Percentiles rank a stretch among this genome's conserved stretches.
phyloP scores from a whole-genome alignment of 163 green algal genomes.

The Trebouxiophyceae sp. region DNA sequence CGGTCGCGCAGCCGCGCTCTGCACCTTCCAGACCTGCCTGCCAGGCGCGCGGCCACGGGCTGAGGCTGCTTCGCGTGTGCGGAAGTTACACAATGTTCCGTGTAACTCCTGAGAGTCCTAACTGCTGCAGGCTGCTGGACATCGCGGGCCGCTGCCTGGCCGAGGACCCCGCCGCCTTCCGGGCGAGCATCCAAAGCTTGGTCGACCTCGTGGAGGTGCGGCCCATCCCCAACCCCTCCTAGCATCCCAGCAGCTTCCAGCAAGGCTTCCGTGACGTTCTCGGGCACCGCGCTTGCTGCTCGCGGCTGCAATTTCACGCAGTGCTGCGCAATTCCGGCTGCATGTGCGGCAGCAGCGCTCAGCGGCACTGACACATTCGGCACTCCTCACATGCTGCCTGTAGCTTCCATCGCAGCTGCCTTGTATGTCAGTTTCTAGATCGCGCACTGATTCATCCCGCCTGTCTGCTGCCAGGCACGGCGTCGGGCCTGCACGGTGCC shows the following conservation, averaged over 20 bases:
- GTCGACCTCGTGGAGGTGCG: constrained; percentile 59
- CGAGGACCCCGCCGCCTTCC: constrained; percentile 39
- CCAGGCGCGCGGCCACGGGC: background rate
- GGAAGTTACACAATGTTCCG: background rate
- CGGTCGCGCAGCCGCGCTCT: too few relatives aligned
- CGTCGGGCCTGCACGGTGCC: constrained; percentile 24
- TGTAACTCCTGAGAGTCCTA: background rate
- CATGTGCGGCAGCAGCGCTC: background rate
- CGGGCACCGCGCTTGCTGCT: too few relatives aligned
- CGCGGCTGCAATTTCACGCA: too few relatives aligned
- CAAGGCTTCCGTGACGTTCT: too few relatives aligned
- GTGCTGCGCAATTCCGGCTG: background rate
- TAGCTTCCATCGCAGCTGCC: too few relatives aligned
- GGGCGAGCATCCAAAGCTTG: constrained; percentile 43
- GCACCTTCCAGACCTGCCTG: background rate
- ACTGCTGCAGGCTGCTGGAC: constrained; percentile 18
- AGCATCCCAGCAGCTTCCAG: too few relatives aligned
- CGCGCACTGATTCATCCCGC: too few relatives aligned
- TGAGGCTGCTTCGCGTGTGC: background rate
- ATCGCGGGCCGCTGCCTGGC: constrained; percentile 31
- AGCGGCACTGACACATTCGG: background rate
- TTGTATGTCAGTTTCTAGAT: too few relatives aligned
- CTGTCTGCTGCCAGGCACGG: constrained; percentile 35
- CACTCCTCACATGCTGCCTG: too few relatives aligned
- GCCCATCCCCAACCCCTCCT: background rate